Conservation (phyloP, 2,329 filamentous ascomycete species). For the Paecilomyces formosus region DNA sequence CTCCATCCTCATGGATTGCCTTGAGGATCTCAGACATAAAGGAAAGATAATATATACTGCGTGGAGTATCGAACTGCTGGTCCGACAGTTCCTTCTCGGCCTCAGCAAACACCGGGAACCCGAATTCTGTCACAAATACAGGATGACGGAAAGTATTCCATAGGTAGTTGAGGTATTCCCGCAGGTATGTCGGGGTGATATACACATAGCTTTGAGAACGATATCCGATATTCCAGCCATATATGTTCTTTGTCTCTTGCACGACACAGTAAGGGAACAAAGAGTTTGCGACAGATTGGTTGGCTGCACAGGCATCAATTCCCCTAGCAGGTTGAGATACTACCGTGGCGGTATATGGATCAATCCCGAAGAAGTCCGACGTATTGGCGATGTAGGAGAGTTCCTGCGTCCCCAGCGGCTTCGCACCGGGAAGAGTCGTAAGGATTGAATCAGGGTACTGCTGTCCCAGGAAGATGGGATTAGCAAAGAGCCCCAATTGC, state of each 20-base stretch:
- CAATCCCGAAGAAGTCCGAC: slow-evolving; percentile 50
- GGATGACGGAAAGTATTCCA: slow-evolving; percentile 51
- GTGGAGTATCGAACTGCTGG: slow-evolving; percentile 47
- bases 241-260: slow-evolving; percentile 38
- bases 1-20: slow-evolving; percentile 50
- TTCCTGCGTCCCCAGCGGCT: slow-evolving; percentile 40
- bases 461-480: slow-evolving; percentile 37
- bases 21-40: slow-evolving; percentile 50
- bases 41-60: slow-evolving; percentile 48
- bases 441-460: slow-evolving; percentile 39
- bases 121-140: slow-evolving; percentile 47
- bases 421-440: slow-evolving; percentile 37
- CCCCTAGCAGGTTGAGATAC: slow-evolving; percentile 43
- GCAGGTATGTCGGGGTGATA: slow-evolving; percentile 41
- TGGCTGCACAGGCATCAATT: slow-evolving; percentile 41
- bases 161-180: slow-evolving; percentile 50
- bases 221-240: slow-evolving; percentile 55
- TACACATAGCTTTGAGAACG: slow-evolving; percentile 51
- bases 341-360: slow-evolving; percentile 52
- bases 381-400: slow-evolving; percentile 45
- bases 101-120: slow-evolving; percentile 49
- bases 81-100: slow-evolving; percentile 37
- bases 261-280: slow-evolving; percentile 49
- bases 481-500: slow-evolving; percentile 35
- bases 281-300: slow-evolving; percentile 31